Evolutionary conservation across 345 rosid species (phyloP).

Genomic region (Dovyalis caffra): DNA sequence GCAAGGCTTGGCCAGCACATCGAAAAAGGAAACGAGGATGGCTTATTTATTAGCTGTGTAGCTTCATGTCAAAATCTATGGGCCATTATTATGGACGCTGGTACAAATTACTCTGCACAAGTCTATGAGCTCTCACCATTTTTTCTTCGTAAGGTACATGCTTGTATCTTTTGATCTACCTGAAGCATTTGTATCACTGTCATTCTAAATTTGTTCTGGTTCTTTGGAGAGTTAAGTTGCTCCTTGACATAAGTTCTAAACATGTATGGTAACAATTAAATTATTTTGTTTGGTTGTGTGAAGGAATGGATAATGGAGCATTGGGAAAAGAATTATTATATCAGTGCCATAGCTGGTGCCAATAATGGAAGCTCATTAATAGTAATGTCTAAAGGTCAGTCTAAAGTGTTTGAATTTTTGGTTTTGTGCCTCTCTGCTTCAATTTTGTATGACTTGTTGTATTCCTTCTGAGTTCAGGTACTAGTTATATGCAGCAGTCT

Average conservation of each 20-base stretch:
- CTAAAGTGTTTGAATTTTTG: neutral
- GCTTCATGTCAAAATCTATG: constrained; percentile 89
- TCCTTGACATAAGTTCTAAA: neutral
- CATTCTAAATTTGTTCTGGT: neutral
- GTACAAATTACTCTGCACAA: constrained; percentile 83
- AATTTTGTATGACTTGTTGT: neutral
- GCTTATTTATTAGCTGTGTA: constrained; percentile 85
- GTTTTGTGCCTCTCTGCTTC: neutral
- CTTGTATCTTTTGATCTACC: neutral
- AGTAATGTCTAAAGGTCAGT: constrained; percentile 96
- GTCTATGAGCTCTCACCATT: constrained; percentile 80
- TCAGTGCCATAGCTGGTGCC: constrained; percentile 92
- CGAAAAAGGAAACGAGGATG: constrained; percentile 94
- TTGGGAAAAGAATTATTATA: constrained; percentile 96
- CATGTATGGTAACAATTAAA: neutral
- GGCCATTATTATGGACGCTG: constrained; percentile 99
- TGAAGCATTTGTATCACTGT: neutral
- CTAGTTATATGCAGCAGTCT: constrained; percentile 80
- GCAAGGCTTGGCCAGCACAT: constrained; percentile 72
- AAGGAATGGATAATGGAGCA: constrained; percentile 99
- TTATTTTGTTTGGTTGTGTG: constrained; percentile 10
- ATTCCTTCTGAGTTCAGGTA: constrained; percentile 45
- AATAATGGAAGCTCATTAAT: constrained; percentile 87
- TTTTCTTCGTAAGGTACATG: constrained; percentile 81
- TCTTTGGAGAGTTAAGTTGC: neutral